Evolutionary conservation across 768 basidiomycete species (phyloP), one percentile per base, ranked within the genome.

Genomic region (Leccinum rimulosum): DNA sequence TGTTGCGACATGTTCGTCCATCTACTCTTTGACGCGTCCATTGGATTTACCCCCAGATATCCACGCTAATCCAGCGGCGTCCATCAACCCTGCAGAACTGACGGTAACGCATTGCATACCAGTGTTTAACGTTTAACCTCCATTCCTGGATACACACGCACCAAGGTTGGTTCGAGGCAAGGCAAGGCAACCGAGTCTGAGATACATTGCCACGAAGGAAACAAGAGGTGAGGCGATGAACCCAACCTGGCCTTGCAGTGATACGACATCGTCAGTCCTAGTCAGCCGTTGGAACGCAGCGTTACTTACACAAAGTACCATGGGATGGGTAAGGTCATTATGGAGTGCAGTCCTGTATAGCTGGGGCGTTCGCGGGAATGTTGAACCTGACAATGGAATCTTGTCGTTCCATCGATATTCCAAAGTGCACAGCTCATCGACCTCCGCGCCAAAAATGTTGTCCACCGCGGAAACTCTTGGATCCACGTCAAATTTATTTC

Each of bases 281-380:
- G 17, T 27, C 10, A 10, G 31, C 31, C 31, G 12, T 12, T 35
- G 3, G 40, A 45, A 38, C 22, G 22, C 22, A 48, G 11, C 2
- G 17, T 8, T 28, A 15, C 6, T 11, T 38, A 47, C 19, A 33
- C 12, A 17, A 4, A 36, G n/a, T 59, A 80, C 83, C 59, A 82
- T 81, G 2, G 84, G 77, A 63, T 83, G 82, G 61, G 80, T 22
- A 22, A 22, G 22, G 22, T 22, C 22, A 22, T 22, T 22, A 22
- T 22, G 22, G 22, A 78, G 65, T 77, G 76, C 3, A 71, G 54
- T 1, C 70, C 75, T 19, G 71, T 66, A 72, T 69, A 66, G 83
- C 49, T 72, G 76, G 17, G 74, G 43, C 14, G 30, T 14, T 17
- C 12, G 49, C n/a, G 3, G 52, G 61, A 52, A 55, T 51, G 51